phyloP scores from a whole-genome alignment of 169 alveolate genomes.

The Besnoitia besnoiti region DNA sequence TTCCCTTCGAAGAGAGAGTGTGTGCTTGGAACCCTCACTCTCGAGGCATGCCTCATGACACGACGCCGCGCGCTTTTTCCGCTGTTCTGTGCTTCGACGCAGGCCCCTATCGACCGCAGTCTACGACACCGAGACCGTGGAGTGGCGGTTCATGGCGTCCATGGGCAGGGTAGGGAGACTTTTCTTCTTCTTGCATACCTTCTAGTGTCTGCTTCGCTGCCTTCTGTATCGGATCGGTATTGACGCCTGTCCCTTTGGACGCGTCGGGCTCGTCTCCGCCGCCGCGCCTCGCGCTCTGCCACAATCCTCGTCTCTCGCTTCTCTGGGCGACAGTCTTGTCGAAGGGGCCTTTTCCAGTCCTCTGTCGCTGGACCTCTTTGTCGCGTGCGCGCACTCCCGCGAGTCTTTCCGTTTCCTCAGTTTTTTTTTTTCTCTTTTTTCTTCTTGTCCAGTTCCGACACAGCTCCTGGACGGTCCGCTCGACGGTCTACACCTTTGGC shows the following conservation, averaged over 20 bases:
- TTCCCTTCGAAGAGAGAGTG: too few relatives aligned
- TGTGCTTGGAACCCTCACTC: too few relatives aligned
- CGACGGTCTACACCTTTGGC: slow-evolving; percentile 40
- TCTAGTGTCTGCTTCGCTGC: not conserved
- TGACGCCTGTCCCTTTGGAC: not conserved
- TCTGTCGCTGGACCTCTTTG: not conserved
- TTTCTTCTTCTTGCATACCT: not conserved
- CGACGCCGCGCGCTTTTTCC: too few relatives aligned
- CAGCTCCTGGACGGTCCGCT: slow-evolving; percentile 35
- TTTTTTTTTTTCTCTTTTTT: not conserved
- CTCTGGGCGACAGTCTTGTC: not conserved
- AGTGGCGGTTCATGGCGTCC: slow-evolving; percentile 85
- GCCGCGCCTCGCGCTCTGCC: not conserved
- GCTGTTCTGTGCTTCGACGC: slow-evolving; percentile 20
- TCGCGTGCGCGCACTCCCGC: too few relatives aligned
- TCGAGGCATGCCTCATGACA: too few relatives aligned
- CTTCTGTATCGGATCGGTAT: not conserved
- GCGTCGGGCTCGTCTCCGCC: not conserved
- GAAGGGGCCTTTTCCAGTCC: not conserved
- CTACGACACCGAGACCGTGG: slow-evolving; percentile 93
- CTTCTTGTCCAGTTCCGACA: slow-evolving; percentile 4
- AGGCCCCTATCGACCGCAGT: slow-evolving; percentile 87
- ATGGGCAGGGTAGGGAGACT: slow-evolving; percentile 4
- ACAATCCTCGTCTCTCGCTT: not conserved
- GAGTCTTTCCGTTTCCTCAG: not conserved